Conservation (phyloP, 1,284 basidiomycete species). For the Sanghuangporus baumii region DNA sequence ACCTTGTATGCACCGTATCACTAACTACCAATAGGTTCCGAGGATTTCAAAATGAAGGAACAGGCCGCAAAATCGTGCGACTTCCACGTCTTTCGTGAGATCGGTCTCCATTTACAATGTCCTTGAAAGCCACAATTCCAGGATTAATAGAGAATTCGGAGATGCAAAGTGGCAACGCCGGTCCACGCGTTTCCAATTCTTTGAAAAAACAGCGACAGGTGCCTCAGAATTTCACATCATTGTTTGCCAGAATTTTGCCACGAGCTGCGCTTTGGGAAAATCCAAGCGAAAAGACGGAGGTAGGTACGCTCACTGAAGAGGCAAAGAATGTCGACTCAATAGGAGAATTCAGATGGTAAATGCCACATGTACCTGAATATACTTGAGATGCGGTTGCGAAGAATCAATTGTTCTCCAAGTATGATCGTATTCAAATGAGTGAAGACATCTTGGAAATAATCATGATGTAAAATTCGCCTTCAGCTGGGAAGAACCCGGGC, state of each 20-base stretch:
- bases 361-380: no score
- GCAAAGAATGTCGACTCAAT: no score
- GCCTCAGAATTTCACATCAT: not conserved
- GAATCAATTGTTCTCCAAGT: not conserved
- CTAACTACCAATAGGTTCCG: not conserved
- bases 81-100: not conserved
- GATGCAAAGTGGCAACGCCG: not conserved
- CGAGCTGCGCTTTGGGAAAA: not conserved
- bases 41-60: not conserved
- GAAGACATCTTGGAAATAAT: not conserved
- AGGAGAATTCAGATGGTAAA: no score
- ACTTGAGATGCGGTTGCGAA: not conserved
- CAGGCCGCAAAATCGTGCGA: not conserved
- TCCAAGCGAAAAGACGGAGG: not conserved
- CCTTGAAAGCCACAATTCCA: not conserved
- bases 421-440: not conserved
- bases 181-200: not conserved
- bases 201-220: not conserved
- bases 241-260: not conserved
- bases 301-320: not conserved
- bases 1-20: not conserved
- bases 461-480: not conserved
- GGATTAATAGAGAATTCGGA: not conserved
- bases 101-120: not conserved
- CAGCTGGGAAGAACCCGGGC: not conserved